These are phyloP conservation scores for Aleurites moluccanus DNA, from an alignment of 441 rosid genomes.

Conservation along the genomic window DNA sequence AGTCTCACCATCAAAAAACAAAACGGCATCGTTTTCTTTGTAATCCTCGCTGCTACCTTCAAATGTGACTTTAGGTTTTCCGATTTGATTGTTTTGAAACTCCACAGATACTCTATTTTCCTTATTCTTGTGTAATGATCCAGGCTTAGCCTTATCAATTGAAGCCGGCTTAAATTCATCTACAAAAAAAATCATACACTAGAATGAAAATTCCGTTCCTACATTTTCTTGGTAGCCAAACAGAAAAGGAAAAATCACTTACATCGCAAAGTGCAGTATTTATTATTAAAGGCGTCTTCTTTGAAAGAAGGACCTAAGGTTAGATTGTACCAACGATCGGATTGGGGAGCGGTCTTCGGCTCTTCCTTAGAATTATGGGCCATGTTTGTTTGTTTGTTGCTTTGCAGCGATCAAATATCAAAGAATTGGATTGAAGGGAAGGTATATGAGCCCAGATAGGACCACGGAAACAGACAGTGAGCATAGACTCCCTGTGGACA, in stretches of 20 bases:
- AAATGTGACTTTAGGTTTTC: conserved; percentile 72
- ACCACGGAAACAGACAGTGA: background rate
- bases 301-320: conserved; percentile 68
- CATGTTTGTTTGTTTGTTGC: conserved; percentile 23
- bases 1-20: conserved; percentile 70
- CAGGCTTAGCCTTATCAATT: conserved; percentile 73
- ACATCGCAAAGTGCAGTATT: conserved; percentile 74
- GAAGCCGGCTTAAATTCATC: conserved; percentile 92
- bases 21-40: conserved; percentile 73
- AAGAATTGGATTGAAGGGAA: conserved; percentile 8
- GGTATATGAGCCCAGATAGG: background rate
- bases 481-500: conserved; percentile 4
- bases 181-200: conserved; percentile 22
- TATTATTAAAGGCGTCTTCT: conserved; percentile 56
- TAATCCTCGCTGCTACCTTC: conserved; percentile 87
- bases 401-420: conserved; percentile 11
- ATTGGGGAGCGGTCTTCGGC: conserved; percentile 64
- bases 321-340: conserved; percentile 87
- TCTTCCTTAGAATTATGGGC: conserved; percentile 61
- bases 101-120: conserved; percentile 76
- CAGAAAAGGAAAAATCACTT: conserved; percentile 26
- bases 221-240: conserved; percentile 12
- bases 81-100: conserved; percentile 77
- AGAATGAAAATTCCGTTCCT: background rate
- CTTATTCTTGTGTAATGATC: conserved; percentile 63